Evolutionary conservation across 1,284 basidiomycete species (phyloP).

Genomic region (Ceratobasidium sp.): DNA sequence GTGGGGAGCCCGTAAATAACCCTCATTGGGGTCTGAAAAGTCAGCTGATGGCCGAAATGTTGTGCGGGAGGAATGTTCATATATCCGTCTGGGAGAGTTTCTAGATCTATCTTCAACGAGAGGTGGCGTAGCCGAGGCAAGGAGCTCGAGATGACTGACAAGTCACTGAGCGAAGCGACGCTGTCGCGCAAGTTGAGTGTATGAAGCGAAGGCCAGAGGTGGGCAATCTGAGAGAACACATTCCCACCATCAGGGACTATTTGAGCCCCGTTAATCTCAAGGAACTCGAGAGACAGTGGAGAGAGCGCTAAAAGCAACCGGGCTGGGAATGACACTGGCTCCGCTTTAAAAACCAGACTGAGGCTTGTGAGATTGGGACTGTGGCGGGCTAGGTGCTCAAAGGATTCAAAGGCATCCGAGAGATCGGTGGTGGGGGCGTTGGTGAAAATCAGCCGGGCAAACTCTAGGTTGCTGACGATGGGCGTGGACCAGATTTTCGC

Average conservation of each 20-base stretch:
- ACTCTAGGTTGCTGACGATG: no score
- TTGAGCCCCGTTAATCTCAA: not conserved
- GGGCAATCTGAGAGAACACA: not conserved
- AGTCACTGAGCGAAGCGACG: not conserved
- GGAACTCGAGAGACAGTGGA: not conserved
- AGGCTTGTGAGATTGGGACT: not conserved
- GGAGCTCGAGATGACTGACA: not conserved
- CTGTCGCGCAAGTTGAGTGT: not conserved
- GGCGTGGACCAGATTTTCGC: no score
- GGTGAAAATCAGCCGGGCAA: no score
- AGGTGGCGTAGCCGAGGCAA: slow-evolving; percentile 1
- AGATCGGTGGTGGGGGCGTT: no score
- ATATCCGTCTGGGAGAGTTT: not conserved
- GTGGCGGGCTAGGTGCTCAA: no score
- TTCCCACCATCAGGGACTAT: not conserved
- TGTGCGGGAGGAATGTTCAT: not conserved
- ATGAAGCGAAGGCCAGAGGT: slow-evolving; percentile 4
- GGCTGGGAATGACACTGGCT: not conserved
- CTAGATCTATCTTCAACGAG: not conserved
- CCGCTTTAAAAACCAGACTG: not conserved
- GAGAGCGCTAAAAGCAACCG: not conserved
- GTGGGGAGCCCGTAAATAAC: not conserved
- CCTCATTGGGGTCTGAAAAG: not conserved
- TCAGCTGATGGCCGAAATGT: not conserved
- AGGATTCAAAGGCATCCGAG: no score